These are phyloP conservation scores for Vachellia pachyceras DNA, from an alignment of 306 rosid species.

Conservation along the genomic window DNA sequence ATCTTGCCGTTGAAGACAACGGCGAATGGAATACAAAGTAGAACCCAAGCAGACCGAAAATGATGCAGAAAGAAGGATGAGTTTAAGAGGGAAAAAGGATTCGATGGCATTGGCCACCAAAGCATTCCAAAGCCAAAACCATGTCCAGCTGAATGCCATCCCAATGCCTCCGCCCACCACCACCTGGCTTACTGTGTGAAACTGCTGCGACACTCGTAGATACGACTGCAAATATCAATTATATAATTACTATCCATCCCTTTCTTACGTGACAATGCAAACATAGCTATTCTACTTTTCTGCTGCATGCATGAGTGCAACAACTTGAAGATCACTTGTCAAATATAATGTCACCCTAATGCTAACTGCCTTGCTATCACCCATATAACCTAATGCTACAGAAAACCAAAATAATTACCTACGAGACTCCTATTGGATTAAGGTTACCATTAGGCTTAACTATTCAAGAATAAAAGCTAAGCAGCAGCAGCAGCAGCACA, in stretches of 20 bases:
- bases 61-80: constrained; percentile 47
- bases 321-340: neutral
- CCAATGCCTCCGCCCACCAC: constrained; percentile 68
- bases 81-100: constrained; percentile 52
- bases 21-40: constrained; percentile 32
- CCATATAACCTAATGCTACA: too few relatives aligned
- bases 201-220: constrained; percentile 64
- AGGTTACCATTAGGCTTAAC: too few relatives aligned
- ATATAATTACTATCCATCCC: neutral
- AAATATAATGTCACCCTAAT: too few relatives aligned
- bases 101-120: constrained; percentile 48
- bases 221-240: constrained; percentile 58
- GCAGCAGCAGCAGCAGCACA: neutral
- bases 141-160: constrained; percentile 42
- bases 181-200: constrained; percentile 68
- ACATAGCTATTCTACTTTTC: neutral
- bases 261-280: neutral
- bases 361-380: too few relatives aligned
- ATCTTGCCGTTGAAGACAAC: constrained; percentile 47
- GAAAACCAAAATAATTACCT: too few relatives aligned
- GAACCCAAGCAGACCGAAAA: constrained; percentile 50
- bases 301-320: neutral
- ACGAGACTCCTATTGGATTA: too few relatives aligned
- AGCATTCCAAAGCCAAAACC: constrained; percentile 68
- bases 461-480: neutral